Evolutionary conservation across 345 rosid genomes (phyloP).

Genomic region (Capsella bursapastoris): DNA sequence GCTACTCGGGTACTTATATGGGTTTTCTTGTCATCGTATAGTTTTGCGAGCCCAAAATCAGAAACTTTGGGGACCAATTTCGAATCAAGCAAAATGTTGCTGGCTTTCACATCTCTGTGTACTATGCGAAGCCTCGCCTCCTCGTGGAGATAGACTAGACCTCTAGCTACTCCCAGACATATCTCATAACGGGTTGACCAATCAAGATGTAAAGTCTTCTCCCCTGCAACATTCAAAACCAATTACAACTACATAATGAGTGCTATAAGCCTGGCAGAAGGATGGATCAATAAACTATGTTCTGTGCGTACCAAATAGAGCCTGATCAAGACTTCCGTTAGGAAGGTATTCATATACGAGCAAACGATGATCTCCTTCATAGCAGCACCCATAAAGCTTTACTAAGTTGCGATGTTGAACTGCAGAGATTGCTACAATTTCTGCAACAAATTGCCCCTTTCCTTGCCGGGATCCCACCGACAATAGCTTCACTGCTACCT

Average conservation of each 20-base stretch:
- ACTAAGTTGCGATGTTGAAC: conserved; percentile 44
- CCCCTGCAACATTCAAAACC: conserved; percentile 44
- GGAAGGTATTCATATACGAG: conserved; percentile 49
- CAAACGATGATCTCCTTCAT: conserved; percentile 43
- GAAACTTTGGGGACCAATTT: conserved; percentile 50
- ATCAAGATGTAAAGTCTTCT: conserved; percentile 46
- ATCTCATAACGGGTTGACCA: conserved; percentile 61
- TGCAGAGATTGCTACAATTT: conserved; percentile 54
- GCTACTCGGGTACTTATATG: conserved; percentile 53
- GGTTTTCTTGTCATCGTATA: conserved; percentile 51
- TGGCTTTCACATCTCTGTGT: conserved; percentile 68
- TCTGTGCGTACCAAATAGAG: conserved; percentile 34
- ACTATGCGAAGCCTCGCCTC: conserved; percentile 63
- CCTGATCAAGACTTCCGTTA: conserved; percentile 36
- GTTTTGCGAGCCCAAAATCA: conserved; percentile 52
- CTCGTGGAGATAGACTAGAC: conserved; percentile 62
- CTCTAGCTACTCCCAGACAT: conserved; percentile 60
- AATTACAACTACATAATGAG: conserved; percentile 1
- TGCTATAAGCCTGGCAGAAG: neutral
- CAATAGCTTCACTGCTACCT: conserved; percentile 61
- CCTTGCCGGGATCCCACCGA: conserved; percentile 66
- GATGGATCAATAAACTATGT: neutral
- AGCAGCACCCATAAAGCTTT: conserved; percentile 42
- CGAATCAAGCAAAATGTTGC: conserved; percentile 60
- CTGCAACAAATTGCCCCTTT: conserved; percentile 62